These are phyloP conservation scores for Tetrapisispora nanseiensis DNA, from an alignment of 805 yeast genomes.

Conservation along the genomic window DNA sequence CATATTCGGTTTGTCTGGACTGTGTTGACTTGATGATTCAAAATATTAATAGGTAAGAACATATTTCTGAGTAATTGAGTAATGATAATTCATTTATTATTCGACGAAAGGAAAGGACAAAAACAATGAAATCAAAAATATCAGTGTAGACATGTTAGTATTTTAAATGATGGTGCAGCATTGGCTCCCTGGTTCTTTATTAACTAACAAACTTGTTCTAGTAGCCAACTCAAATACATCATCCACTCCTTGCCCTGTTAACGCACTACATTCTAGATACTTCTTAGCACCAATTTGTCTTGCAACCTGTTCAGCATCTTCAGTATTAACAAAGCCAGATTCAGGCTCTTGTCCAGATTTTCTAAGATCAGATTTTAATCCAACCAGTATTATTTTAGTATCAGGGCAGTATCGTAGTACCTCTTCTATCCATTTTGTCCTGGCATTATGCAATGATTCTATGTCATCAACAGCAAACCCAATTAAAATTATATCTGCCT, in stretches of 20 bases:
- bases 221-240: slow-evolving; percentile 90
- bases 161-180: slow-evolving; percentile 28
- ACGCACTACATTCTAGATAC: slow-evolving; percentile 81
- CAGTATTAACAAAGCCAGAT: slow-evolving; percentile 39
- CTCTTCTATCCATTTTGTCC: slow-evolving; percentile 80
- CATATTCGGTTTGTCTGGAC: too few species aligned
- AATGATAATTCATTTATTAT: too few species aligned
- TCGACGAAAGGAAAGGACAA: too few species aligned
- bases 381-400: slow-evolving; percentile 70
- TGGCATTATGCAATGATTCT: slow-evolving; percentile 76
- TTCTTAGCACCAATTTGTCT: slow-evolving; percentile 70
- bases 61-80: too few species aligned
- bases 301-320: slow-evolving; percentile 62
- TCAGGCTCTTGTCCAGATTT: slow-evolving; percentile 17
- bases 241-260: slow-evolving; percentile 92
- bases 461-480: slow-evolving; percentile 82
- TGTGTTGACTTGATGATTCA: too few species aligned
- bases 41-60: too few species aligned
- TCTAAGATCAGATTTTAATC: slow-evolving; percentile 76
- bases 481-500: slow-evolving; percentile 76
- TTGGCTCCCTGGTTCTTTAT: slow-evolving; percentile 33
- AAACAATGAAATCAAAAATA: background rate
- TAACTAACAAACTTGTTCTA: slow-evolving; percentile 60
- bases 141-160: background rate
- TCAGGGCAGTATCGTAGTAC: slow-evolving; percentile 71